Evolutionary conservation across 345 rosid species (phyloP), one percentile per base, ranked within the genome.

Genomic region (Raphanus raphanistrum): DNA sequence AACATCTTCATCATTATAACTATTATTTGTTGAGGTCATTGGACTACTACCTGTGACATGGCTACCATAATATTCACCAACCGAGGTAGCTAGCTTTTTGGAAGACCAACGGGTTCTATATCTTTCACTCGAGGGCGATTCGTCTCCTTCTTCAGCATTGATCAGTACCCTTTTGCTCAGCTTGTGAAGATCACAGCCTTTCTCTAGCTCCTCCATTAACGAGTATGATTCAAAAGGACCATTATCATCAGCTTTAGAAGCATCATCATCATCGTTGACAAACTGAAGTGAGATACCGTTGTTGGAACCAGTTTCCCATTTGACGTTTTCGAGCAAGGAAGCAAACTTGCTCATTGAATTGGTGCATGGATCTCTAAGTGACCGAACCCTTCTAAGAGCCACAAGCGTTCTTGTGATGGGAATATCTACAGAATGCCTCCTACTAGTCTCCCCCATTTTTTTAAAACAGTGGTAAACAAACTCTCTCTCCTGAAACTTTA

Each of bases 311-410:
- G 94, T 87, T 83, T 95, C 98, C 98, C 99, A 92, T 76, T 92
- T 86, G 73, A 75, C 93, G 82, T 86, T 91, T 68, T 92, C 98
- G 21, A 89, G 82, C 76, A 92, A 84, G 77, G 93, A 71, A 82
- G 98, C 86, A 79, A 95, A 87, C 74, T 92, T 95, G 88, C 94
- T 95, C 97, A 92, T 87, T 4, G 98, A 88, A 81, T 85, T 95
- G 12, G 99, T 92, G 26, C 94, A 87, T 2, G 99, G 99, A 83
- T 95, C 99, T 88, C 96, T 88, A 43, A 95, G 72, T 35, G 99
- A 95, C 87, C 88, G 84, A 79, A 95, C 99, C 66, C 98, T 88
- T 85, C 97, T 85, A 25, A 95, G 90, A 17, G 98, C 96, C 10
- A 87, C 79, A n/a, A 95, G 96, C 33, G 97, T 87, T 80, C 90